These are phyloP conservation scores for Phytopythium chamaehyphon DNA, from an alignment of 352 stramenopile genomes.

Conservation along the genomic window DNA sequence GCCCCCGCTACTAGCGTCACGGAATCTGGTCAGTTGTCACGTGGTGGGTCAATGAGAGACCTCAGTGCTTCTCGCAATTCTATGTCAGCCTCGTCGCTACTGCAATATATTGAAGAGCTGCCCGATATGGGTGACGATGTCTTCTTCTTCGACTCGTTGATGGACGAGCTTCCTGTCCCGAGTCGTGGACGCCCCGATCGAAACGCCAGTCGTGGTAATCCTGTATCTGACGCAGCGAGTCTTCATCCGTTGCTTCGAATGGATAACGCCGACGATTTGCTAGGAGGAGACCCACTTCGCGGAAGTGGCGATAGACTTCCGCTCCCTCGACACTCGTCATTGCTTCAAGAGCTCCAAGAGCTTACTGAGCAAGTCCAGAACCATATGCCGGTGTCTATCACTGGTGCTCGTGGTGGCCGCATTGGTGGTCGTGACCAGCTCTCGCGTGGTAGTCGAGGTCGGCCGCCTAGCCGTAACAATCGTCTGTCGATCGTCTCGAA, in stretches of 20 bases:
- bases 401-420: not conserved
- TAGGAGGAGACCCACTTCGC: constrained; percentile 6
- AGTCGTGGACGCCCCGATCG: constrained; percentile 31
- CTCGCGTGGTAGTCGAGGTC: constrained; percentile 36
- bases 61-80: constrained; percentile 7
- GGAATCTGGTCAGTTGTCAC: not conserved
- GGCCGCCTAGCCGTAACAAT: constrained; percentile 58
- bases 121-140: constrained; percentile 49
- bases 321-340: constrained; percentile 59
- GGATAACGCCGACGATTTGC: constrained; percentile 7
- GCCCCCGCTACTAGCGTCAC: not conserved
- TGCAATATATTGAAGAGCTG: constrained; percentile 60
- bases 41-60: not conserved
- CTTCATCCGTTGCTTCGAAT: constrained; percentile 40
- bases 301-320: constrained; percentile 39
- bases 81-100: constrained; percentile 26
- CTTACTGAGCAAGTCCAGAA: constrained; percentile 74
- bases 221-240: not conserved
- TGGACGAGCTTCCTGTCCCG: constrained; percentile 11
- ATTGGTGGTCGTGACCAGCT: constrained; percentile 39
- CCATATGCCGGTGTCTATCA: constrained; percentile 32
- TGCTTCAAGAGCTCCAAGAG: constrained; percentile 73
- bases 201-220: constrained; percentile 12
- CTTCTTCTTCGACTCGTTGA: constrained; percentile 53
- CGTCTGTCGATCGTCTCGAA: constrained; percentile 69